Conservation (phyloP, 202 grass and related monocot species). For the Cymbopogon flexuosus region DNA sequence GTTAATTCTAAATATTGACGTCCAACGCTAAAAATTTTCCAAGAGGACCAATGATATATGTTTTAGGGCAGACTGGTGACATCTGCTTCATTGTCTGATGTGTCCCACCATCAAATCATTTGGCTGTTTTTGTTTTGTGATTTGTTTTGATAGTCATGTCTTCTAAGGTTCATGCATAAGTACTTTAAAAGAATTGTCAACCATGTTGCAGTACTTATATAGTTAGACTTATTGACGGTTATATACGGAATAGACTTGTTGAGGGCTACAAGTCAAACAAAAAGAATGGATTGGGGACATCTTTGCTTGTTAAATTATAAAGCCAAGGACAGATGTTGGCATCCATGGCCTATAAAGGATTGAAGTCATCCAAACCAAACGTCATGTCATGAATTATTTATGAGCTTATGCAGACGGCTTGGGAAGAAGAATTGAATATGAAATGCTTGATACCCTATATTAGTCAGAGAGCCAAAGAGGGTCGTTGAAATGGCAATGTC, state of each 20-base stretch:
- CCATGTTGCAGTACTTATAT: constrained; percentile 14
- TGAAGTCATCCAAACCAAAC: constrained; percentile 20
- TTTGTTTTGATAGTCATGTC: constrained; percentile 19
- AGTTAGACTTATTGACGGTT: constrained; percentile 25
- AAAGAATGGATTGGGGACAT: constrained; percentile 26
- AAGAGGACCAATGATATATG: neutral
- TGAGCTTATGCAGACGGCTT: constrained; percentile 4
- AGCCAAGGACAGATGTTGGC: constrained; percentile 9
- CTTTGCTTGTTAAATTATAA: constrained; percentile 18
- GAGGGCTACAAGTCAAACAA: constrained; percentile 40
- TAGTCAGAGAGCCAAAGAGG: neutral
- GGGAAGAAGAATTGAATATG: neutral
- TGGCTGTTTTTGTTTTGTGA: constrained; percentile 8
- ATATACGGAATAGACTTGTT: neutral
- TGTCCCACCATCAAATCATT: constrained; percentile 4
- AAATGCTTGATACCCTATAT: constrained; percentile 13
- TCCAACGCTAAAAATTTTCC: neutral
- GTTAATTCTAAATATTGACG: neutral
- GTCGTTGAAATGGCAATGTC: constrained; percentile 41
- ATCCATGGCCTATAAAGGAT: neutral
- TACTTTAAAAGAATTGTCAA: constrained; percentile 24
- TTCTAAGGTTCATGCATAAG: constrained; percentile 22
- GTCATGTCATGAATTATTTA: constrained; percentile 12
- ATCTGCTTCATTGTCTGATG: constrained; percentile 2
- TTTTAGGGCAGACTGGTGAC: neutral